Percentiles rank a stretch among this genome's conserved stretches.
phyloP scores from a whole-genome alignment of 2,329 filamentous ascomycete genomes.

The Knufia petricola region DNA sequence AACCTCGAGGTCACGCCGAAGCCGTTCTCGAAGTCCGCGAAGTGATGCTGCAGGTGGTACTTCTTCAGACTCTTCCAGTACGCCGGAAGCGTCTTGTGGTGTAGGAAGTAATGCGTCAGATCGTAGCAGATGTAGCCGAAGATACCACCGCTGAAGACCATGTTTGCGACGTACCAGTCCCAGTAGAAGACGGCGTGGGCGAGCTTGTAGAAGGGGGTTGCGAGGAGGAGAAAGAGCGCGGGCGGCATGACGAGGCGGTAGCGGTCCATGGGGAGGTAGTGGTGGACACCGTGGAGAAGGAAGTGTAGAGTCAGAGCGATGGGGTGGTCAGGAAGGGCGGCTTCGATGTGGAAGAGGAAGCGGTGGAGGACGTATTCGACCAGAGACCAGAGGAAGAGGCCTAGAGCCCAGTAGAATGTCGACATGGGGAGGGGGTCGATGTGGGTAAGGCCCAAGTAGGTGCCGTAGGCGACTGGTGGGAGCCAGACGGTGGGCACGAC shows the following conservation, averaged over 20 bases:
- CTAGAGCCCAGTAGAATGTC: conserved; percentile 56
- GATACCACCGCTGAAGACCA: conserved; percentile 78
- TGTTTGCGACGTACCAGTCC: conserved; percentile 71
- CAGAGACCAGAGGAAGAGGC: conserved; percentile 74
- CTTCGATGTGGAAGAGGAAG: conserved; percentile 87
- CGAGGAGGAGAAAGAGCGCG: conserved; percentile 71
- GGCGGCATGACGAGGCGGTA: conserved; percentile 97
- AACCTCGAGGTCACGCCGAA: conserved; percentile 95
- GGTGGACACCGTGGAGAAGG: conserved; percentile 89
- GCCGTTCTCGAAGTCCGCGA: conserved; percentile 93
- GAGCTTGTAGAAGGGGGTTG: conserved; percentile 84
- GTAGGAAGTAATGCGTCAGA: conserved; percentile 95
- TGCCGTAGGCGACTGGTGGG: conserved; percentile 67
- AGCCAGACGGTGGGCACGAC: conserved; percentile 76
- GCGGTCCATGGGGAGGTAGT: conserved; percentile 98
- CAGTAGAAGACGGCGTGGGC: conserved; percentile 73
- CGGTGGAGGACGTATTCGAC: conserved; percentile 84
- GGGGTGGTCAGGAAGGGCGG: conserved; percentile 84
- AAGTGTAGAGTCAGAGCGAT: conserved; percentile 83
- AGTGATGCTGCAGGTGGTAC: conserved; percentile 94
- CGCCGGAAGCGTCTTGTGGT: conserved; percentile 82
- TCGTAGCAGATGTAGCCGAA: conserved; percentile 97
- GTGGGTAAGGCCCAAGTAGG: conserved; percentile 54
- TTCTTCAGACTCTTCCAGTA: conserved; percentile 94
- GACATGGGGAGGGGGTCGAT: conserved; percentile 36